Evolutionary conservation across 306 rosid species (phyloP), one percentile per base, ranked within the genome.

Genomic region (Trifolium repens): DNA sequence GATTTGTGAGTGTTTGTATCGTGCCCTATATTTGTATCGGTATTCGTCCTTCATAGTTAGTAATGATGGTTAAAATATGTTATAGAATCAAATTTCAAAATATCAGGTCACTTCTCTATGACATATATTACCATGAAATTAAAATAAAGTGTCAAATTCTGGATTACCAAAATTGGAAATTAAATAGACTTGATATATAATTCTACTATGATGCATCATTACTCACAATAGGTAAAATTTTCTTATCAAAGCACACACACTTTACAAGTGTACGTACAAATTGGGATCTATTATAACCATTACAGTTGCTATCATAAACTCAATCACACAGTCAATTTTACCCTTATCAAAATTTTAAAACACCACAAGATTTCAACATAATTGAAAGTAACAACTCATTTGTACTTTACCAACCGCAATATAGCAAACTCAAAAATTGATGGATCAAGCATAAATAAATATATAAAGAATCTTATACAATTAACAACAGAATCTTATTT

Each of bases 251-350:
- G 30, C 60, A 39, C 17, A 39, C 64, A 32, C 35, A 32, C 35
- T 32, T 10, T 12, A 16, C 3, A 67, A 60, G 57, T 43, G 71
- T 55, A 69, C 7, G 15, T 16, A 71, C 24, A 70, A 12, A 70
- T 71, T 78, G 85, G 84, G 50, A 75, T 78, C 84, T 74, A 78
- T 75, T 47, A 43, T 52, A 81, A 75, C 86, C 89, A 75, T 74
- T 83, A 71, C 70, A 71, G 87, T 85, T 78, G 83, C 84, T 72
- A 62, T 87, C 89, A 70, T 66, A 78, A 58, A n/a, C 79, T 80
- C 72, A 81, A 72, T 54, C 77, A 68, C 59, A 37, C 34, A 67
- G 15, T 69, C 71, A 68, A 66, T 39, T 76, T 66, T 40, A 42
- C 40, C 46, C 76, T 35, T 59, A 72, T 84, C 73, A 57, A 65